These are phyloP conservation scores for Metschnikowia cubensis DNA, from an alignment of 805 yeast genomes.

Conservation along the genomic window DNA sequence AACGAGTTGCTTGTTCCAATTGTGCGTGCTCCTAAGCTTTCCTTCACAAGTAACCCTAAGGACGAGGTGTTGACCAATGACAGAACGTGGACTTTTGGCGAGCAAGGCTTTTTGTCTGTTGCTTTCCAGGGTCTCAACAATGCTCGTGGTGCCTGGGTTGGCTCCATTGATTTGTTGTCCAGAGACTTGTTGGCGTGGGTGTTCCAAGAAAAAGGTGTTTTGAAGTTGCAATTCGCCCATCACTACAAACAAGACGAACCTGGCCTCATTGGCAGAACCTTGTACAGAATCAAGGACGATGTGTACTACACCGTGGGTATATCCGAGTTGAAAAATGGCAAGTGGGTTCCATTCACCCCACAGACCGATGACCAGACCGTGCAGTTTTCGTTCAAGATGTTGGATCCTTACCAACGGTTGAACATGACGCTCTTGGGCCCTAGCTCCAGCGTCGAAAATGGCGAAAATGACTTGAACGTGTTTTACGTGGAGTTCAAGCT, in stretches of 20 bases:
- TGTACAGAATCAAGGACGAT: slow-evolving; percentile 74
- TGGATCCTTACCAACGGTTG: slow-evolving; percentile 92
- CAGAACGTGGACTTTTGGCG: slow-evolving; percentile 72
- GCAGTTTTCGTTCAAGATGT: slow-evolving; percentile 83
- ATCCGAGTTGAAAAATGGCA: slow-evolving; percentile 41
- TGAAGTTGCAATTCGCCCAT: slow-evolving; percentile 50
- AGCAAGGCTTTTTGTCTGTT: slow-evolving; percentile 70
- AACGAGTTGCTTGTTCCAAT: slow-evolving; percentile 69
- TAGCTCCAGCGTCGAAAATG: slow-evolving; percentile 30
- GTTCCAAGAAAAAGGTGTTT: slow-evolving; percentile 62
- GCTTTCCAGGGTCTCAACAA: slow-evolving; percentile 76
- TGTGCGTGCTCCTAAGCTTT: slow-evolving; percentile 59
- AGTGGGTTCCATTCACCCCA: slow-evolving; percentile 65
- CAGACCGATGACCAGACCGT: slow-evolving; percentile 45
- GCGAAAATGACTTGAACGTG: slow-evolving; percentile 43
- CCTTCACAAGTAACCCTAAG: slow-evolving; percentile 48
- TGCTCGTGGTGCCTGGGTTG: slow-evolving; percentile 79
- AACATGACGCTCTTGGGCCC: slow-evolving; percentile 47
- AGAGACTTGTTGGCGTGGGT: slow-evolving; percentile 53
- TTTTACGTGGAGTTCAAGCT: slow-evolving; percentile 58
- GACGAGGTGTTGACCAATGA: slow-evolving; percentile 42
- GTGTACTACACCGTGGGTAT: slow-evolving; percentile 53
- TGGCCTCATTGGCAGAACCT: slow-evolving; percentile 25
- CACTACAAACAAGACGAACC: slow-evolving; percentile 53
- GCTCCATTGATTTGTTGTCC: slow-evolving; percentile 54